Evolutionary conservation across 306 rosid species (phyloP).

Genomic region (Fagus sylvatica): DNA sequence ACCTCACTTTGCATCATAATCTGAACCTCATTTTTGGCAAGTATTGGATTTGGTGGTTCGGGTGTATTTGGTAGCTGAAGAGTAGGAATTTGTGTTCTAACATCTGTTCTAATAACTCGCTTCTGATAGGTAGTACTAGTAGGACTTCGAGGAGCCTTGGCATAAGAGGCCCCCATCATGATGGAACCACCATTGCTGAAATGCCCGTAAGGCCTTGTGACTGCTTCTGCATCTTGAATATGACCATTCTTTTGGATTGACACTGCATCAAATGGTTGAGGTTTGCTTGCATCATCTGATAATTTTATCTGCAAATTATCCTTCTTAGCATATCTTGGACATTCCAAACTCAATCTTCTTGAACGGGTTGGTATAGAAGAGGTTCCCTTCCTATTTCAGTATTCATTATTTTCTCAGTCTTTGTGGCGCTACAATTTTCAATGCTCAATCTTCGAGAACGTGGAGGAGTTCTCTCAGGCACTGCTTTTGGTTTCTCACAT

Average conservation of each 20-base stretch:
- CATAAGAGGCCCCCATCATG: neutral
- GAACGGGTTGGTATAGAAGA: constrained; percentile 47
- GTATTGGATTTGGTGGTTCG: neutral
- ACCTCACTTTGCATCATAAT: constrained; percentile 21
- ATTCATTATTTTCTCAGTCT: too few species aligned
- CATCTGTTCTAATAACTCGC: neutral
- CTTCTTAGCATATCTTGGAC: constrained; percentile 59
- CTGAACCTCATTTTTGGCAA: constrained; percentile 37
- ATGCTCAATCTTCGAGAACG: too few species aligned
- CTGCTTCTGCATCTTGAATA: constrained; percentile 42
- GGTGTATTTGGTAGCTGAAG: constrained; percentile 4
- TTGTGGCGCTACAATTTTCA: too few species aligned
- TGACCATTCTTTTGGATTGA: constrained; percentile 26
- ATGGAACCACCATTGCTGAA: constrained; percentile 34
- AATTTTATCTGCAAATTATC: constrained; percentile 37
- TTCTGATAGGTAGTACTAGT: constrained; percentile 6
- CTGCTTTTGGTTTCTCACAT: too few species aligned
- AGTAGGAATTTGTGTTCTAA: constrained; percentile 2
- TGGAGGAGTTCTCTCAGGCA: too few species aligned
- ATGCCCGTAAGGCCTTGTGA: constrained; percentile 39
- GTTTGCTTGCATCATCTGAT: constrained; percentile 39
- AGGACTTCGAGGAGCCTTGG: constrained; percentile 1
- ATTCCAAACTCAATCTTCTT: constrained; percentile 82
- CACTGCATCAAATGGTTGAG: constrained; percentile 35
- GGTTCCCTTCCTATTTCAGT: constrained; percentile 39